Percentiles rank a stretch among this genome's conserved stretches.
Conservation (phyloP, 495 filamentous ascomycete genomes). For the Lasiosphaeria miniovina region DNA sequence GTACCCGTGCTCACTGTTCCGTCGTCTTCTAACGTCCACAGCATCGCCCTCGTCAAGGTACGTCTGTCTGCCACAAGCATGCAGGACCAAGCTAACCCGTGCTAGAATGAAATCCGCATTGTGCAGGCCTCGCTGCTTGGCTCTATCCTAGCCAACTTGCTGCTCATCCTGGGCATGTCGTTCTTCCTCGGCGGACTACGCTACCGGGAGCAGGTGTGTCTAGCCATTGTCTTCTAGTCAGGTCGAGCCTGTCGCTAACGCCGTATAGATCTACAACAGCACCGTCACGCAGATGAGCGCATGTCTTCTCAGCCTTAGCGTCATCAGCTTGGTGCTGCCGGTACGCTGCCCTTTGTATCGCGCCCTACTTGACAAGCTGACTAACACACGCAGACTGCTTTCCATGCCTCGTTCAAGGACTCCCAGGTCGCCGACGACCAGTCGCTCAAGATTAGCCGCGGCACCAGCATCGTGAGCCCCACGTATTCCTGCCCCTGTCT, state of each 20-base stretch:
- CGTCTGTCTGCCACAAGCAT: conserved; percentile 8
- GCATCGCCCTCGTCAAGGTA: conserved; percentile 65
- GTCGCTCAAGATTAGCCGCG: conserved; percentile 80
- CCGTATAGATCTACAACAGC: conserved; percentile 77
- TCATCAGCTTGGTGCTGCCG: conserved; percentile 78
- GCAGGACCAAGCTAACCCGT: conserved; percentile 28
- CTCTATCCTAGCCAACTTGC: conserved; percentile 81
- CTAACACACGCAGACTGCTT: conserved; percentile 61
- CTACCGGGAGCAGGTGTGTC: conserved; percentile 74
- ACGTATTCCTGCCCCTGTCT: neutral
- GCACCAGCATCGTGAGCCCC: conserved; percentile 77
- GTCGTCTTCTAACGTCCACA: conserved; percentile 33
- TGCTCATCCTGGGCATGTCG: conserved; percentile 87
- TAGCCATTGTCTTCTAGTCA: neutral
- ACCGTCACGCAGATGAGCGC: conserved; percentile 95
- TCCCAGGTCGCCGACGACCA: conserved; percentile 57
- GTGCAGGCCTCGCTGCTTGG: conserved; percentile 87
- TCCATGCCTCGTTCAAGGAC: conserved; percentile 80
- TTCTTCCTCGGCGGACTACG: conserved; percentile 83
- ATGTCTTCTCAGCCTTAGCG: conserved; percentile 82
- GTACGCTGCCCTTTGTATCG: conserved; percentile 35
- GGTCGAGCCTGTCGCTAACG: conserved; percentile 20
- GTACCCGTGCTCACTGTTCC: conserved; percentile 9
- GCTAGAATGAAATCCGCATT: conserved; percentile 77
- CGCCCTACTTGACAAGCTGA: neutral